Evolutionary conservation across 768 basidiomycete species (phyloP), one percentile per base, ranked within the genome.

Genomic region (Russula olivacea): DNA sequence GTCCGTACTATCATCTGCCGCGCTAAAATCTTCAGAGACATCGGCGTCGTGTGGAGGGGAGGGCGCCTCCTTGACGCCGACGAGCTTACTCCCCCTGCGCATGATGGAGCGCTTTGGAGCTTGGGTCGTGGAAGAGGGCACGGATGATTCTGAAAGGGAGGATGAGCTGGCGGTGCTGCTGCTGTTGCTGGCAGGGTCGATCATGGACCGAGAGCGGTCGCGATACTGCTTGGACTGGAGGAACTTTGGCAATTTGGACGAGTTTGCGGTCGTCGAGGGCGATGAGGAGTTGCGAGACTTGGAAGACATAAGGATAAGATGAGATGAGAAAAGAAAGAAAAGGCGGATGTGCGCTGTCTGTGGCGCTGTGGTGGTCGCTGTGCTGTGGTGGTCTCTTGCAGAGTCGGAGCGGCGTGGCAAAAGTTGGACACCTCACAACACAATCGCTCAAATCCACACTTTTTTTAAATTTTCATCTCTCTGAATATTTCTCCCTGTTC

Each of bases 191-290:
- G 70, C 71, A 38, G 77, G 70, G 65, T 78, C 77, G 61, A 73
- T 70, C 71, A 79, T 73, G 25, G 85, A 83, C 74, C 78, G 83
- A 23, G 83, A 81, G 64, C 86, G 76, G 74, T 87, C 86, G 50
- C 86, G 79, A 36, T 73, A 71, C 69, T 82, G 79, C 64, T 86
- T 88, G 57, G 66, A 61, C 70, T 87, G 84, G 10, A 89, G 77
- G 69, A 89, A 87, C 71, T 81, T 87, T 70, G 85, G 78, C 5
- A 89, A 74, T 72, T 86, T 88, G 40, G 83, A 82, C 58, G 74
- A 65, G 69, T 77, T 77, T 48, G 74, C 70, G 30, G 81, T 77
- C 49, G 80, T 75, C 55, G 78, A 72, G 57, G 81, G 73, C 30
- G 76, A 71, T 47, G 77, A 73, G 23, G 76, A 73, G 58, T 76